Conservation (phyloP, 2,329 filamentous ascomycete species). For the Septoria petroselini region DNA sequence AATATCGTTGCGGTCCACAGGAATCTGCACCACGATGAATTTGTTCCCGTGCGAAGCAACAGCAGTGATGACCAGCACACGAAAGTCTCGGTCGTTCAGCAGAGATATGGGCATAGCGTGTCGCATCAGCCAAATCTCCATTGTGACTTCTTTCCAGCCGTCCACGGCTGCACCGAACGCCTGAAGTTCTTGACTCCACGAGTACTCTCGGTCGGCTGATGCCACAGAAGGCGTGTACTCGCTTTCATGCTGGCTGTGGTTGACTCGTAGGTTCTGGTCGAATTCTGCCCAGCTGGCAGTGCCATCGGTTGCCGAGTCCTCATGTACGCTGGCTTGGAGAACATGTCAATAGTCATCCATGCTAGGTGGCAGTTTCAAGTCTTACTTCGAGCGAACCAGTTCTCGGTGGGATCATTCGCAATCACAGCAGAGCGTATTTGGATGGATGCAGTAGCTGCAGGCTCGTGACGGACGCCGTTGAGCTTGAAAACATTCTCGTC, state of each 20-base stretch:
- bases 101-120: constrained; percentile 62
- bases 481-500: constrained; percentile 46
- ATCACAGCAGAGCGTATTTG: constrained; percentile 48
- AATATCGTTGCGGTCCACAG: constrained; percentile 30
- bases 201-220: constrained; percentile 40
- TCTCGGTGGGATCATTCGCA: constrained; percentile 44
- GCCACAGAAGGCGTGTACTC: constrained; percentile 59
- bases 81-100: constrained; percentile 60
- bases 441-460: constrained; percentile 52
- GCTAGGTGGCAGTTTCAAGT: too few relatives aligned
- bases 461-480: constrained; percentile 51
- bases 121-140: constrained; percentile 60
- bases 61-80: constrained; percentile 61
- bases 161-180: not conserved
- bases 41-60: constrained; percentile 19
- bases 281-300: constrained; percentile 66
- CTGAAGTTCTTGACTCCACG: constrained; percentile 4
- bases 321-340: constrained; percentile 53
- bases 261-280: constrained; percentile 55
- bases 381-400: constrained; percentile 59
- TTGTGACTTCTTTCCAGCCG: constrained; percentile 38
- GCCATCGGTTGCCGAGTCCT: constrained; percentile 49
- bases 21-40: constrained; percentile 42
- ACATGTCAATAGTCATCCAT: too few relatives aligned
- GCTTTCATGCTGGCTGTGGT: constrained; percentile 57